Base-by-base conservation (phyloP, 768 basidiomycete species). In the Mycena rosella region DNA sequence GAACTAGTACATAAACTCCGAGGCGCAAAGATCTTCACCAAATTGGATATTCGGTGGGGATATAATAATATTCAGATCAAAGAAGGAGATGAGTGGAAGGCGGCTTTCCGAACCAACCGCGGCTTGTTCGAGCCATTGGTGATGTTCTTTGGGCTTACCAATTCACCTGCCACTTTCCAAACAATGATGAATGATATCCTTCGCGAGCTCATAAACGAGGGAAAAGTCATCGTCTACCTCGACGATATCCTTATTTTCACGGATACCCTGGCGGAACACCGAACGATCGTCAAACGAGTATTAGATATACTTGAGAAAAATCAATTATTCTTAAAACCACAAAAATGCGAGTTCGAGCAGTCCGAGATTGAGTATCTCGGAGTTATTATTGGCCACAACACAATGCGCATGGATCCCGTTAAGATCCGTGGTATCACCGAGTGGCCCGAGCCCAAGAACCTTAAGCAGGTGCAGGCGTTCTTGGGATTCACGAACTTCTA, bases 191-290 rank as follows among this genome's bases (percentile, higher is more conserved):
- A 62, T 15, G 15, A 53, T n/a, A 53, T 62, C 22, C 67, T 81
- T 9, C 29, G 68, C 0, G 73, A 76, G 15, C 67, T 78, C 7
- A 69, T 81, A 29, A 47, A 47, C 3, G 68, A 74, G 44, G 67
- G 67, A 5, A 66, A 68, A 6, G 74, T 80, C 4, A 40, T 80
- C 0, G 70, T 82, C 11, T 81, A 82, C 52, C 47, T 80, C 1
- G 75, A 79, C 44, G 72, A 79, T 54, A 77, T 53, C 29, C 69
- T 84, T 54, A 78, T 82, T 45, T 82, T 73, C 38, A 73, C 74
- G 0, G 48, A 72, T 15, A 75, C 71, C 6, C 34, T 71, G 13
- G 65, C 65, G 14, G 67, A 78, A 51, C 74, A 75, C 44, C 34
- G 59, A 26, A 5, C 38, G 24, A 48, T 70, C 5, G 56, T 62